Conservation (phyloP, 495 filamentous ascomycete genomes). For the Annulohypoxylon moriforme region DNA sequence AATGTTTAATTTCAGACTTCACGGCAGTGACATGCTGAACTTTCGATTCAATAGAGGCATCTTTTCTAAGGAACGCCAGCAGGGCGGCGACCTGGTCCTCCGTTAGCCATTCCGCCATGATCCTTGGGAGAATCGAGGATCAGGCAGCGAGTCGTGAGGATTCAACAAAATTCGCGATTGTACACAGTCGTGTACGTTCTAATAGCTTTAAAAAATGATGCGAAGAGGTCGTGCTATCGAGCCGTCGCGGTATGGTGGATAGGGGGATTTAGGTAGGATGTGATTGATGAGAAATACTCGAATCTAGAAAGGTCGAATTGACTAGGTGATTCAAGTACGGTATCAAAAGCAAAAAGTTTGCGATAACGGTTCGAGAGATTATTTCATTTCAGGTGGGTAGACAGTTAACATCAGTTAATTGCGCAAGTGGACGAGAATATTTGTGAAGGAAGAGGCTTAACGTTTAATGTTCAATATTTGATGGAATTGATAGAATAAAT, state of each 20-base stretch:
- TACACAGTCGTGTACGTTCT: slow-evolving; percentile 15
- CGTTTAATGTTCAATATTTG: not conserved
- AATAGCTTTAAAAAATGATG: slow-evolving; percentile 5
- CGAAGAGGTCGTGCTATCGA: not conserved
- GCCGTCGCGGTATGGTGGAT: slow-evolving; percentile 15
- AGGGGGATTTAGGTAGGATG: slow-evolving; percentile 12
- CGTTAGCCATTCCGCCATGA: slow-evolving; percentile 67
- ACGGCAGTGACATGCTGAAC: slow-evolving; percentile 74
- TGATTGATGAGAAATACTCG: slow-evolving; percentile 12
- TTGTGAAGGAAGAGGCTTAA: not conserved
- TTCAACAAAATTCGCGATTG: slow-evolving; percentile 10
- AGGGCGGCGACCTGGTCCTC: slow-evolving; percentile 74
- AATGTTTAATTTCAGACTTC: slow-evolving; percentile 90
- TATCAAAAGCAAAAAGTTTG: slow-evolving; percentile 18
- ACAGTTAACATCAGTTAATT: slow-evolving; percentile 7
- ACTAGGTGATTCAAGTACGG: slow-evolving; percentile 12
- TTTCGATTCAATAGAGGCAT: slow-evolving; percentile 75
- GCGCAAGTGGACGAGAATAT: slow-evolving; percentile 5
- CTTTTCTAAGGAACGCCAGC: slow-evolving; percentile 73
- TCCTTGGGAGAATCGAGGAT: slow-evolving; percentile 41
- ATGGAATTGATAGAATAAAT: not conserved
- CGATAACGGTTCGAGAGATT: slow-evolving; percentile 20
- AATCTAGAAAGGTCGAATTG: slow-evolving; percentile 30
- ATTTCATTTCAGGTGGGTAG: slow-evolving; percentile 15
- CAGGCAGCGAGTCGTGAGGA: slow-evolving; percentile 23